Base-by-base conservation (phyloP, 164 flowering plant species). In the Piper betle region DNA sequence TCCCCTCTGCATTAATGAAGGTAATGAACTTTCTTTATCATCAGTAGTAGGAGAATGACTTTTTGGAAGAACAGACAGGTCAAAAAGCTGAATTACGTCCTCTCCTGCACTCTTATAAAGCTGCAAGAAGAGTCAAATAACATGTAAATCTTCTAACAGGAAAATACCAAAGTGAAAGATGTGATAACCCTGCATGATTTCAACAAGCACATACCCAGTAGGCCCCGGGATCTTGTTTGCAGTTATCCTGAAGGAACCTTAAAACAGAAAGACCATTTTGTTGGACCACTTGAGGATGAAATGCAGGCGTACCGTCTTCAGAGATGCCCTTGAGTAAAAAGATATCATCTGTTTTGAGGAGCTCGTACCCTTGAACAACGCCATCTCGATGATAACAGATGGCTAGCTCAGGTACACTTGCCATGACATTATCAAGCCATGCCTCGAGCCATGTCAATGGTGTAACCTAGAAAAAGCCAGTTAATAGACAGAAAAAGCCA, bases 401-500 rank as follows among this genome's bases (percentile, higher is more conserved):
- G 53, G 99, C 99, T 67, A 93, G 69, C 67, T 93, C 99, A 66
- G 99, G 97, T 46, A 85, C 96, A 81, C 95, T 90, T 40, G 97
- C 99, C 97, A 93, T 93, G 58, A 88, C 80, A 81, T 93, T 93
- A 67, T 93, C 99, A 64, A 93, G 91, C 99, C n/a, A n/a, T n/a
- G n/a, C n/a, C n/a, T n/a, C n/a, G n/a, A n/a, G n/a, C n/a, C 99
- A 93, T 38, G 88, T 85, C 61, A 90, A 65, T 58, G 97, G 85
- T 61, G 94, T 88, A 53, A 90, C 88, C 99, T 93, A 81, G 33
- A 54, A 65, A 68, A 55, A 15, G 13, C 3, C 15, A 57, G 52
- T 43, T 48, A 57, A 37, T 41, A 4, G 66, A 57, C 13, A 62
- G 42, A 54, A 5, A 50, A 52, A 18, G 15, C 50, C 1, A 12